phyloP scores from a whole-genome alignment of 2,329 filamentous ascomycete genomes.

The Pseudogymnoascus sp. region DNA sequence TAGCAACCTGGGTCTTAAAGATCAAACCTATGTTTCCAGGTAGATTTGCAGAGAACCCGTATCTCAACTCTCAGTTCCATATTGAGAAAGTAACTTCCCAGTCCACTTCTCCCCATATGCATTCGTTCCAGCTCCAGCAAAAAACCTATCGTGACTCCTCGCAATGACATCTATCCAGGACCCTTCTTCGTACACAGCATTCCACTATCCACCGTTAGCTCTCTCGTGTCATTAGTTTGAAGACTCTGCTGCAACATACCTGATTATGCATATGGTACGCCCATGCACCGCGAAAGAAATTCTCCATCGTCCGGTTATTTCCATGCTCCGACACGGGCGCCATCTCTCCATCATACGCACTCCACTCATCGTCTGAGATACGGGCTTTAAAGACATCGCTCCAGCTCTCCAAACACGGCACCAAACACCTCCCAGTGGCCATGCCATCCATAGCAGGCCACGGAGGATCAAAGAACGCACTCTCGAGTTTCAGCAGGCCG shows the following conservation, averaged over 20 bases:
- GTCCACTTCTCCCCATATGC: constrained; percentile 2
- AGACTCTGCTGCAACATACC: not conserved
- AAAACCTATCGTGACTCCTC: not conserved
- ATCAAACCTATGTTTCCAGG: not conserved
- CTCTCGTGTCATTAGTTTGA: not conserved
- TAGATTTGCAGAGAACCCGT: not conserved
- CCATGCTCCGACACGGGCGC: not conserved
- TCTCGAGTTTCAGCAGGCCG: not conserved
- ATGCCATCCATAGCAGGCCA: constrained; percentile 1
- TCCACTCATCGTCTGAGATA: not conserved
- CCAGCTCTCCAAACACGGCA: not conserved
- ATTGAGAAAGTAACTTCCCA: not conserved
- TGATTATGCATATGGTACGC: constrained; percentile 3
- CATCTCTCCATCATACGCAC: not conserved
- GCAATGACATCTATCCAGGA: constrained; percentile 6
- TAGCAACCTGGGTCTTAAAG: not conserved
- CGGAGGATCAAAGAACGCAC: not conserved
- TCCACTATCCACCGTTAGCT: not conserved
- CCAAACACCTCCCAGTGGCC: not conserved
- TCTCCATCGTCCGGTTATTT: not conserved
- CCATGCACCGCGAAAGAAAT: constrained; percentile 1
- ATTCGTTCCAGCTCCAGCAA: not conserved
- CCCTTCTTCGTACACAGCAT: not conserved
- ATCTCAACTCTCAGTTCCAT: not conserved
- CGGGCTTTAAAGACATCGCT: not conserved